These are phyloP conservation scores for Phytophthora idaei DNA, from an alignment of 352 stramenopile species.

Conservation along the genomic window DNA sequence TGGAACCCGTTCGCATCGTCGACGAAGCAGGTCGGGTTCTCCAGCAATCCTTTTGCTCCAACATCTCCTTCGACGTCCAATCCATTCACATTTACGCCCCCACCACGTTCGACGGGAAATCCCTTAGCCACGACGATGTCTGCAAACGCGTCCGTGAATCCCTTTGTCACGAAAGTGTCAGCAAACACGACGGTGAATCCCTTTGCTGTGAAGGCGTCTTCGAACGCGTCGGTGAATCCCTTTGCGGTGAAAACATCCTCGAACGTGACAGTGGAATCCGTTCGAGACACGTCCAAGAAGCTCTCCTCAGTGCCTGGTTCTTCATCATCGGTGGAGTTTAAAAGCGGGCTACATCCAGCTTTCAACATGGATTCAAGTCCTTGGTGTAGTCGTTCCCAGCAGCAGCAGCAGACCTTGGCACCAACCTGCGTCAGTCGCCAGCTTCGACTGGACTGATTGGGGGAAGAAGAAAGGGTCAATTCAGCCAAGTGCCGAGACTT, in stretches of 20 bases:
- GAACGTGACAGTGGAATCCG: not conserved
- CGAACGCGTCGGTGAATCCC: slow-evolving; percentile 1
- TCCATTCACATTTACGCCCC: not conserved
- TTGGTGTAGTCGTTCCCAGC: too few relatives aligned
- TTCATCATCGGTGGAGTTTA: slow-evolving; percentile 19
- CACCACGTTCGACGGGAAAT: slow-evolving; percentile 7
- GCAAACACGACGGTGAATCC: slow-evolving; percentile 4
- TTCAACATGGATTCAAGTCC: not conserved
- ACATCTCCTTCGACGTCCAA: not conserved
- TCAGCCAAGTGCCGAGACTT: not conserved
- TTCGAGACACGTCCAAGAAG: slow-evolving; percentile 1
- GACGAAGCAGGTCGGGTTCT: not conserved
- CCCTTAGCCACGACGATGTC: slow-evolving; percentile 8
- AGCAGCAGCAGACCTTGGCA: not conserved
- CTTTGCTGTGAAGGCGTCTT: slow-evolving; percentile 5
- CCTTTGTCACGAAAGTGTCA: slow-evolving; percentile 3
- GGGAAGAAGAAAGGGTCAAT: slow-evolving; percentile 3
- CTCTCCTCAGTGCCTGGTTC: slow-evolving; percentile 1
- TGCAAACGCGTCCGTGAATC: slow-evolving; percentile 7
- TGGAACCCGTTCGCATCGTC: slow-evolving; percentile 15
- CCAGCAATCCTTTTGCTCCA: slow-evolving; percentile 15
- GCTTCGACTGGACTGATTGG: slow-evolving; percentile 18
- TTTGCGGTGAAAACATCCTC: not conserved
- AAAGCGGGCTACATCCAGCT: slow-evolving; percentile 7
- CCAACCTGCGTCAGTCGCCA: not conserved